Evolutionary conservation across 495 filamentous ascomycete genomes (phyloP).

Genomic region (Terfezia boudieri): DNA sequence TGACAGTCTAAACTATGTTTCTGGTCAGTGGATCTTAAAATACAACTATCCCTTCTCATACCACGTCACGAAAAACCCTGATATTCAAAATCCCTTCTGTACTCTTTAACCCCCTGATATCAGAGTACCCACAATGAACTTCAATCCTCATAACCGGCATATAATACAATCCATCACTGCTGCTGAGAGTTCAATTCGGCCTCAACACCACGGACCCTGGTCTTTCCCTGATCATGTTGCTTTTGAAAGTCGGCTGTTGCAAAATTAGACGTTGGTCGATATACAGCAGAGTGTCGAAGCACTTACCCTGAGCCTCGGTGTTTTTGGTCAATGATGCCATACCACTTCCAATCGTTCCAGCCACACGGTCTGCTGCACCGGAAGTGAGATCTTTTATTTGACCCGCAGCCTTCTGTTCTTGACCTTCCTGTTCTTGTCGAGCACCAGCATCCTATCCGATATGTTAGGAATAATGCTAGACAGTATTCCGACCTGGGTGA

Average conservation of each 20-base stretch:
- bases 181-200: conserved; percentile 32
- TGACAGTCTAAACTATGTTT: no score
- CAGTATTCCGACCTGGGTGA: no score
- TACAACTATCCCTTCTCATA: no score
- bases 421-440: conserved; percentile 59
- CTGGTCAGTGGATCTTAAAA: no score
- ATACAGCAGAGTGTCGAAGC: conserved; percentile 4
- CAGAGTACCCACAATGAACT: no score
- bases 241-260: conserved; percentile 27
- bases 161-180: background rate
- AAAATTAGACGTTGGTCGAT: background rate
- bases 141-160: no score
- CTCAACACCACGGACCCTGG: conserved; percentile 64
- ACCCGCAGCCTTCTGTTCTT: conserved; percentile 61
- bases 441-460: no score
- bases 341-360: conserved; percentile 46
- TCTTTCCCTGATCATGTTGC: conserved; percentile 72
- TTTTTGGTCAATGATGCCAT: conserved; percentile 54
- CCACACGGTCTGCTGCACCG: conserved; percentile 48
- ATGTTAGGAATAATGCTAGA: no score
- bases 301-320: conserved; percentile 26
- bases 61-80: no score
- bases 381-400: conserved; percentile 55
- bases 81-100: no score
- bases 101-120: no score